Evolutionary conservation across 1,284 basidiomycete species (phyloP).

Genomic region (Mrakiaceae sp.): DNA sequence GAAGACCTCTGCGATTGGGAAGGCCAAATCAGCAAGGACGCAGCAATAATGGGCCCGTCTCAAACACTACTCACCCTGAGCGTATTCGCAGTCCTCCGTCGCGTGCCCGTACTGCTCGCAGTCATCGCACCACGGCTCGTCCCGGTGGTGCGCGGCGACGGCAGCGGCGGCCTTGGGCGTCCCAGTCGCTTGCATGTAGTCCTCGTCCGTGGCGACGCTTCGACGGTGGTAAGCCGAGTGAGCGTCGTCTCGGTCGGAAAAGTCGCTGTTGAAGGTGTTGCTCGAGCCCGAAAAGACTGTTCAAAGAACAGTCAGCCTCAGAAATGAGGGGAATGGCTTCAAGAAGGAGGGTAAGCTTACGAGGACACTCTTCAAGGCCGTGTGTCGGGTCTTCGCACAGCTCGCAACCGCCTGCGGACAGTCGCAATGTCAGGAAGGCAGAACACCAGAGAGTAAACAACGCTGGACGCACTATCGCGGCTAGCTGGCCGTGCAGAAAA

Average conservation of each 20-base stretch:
- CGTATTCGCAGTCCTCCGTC: constrained; percentile 14
- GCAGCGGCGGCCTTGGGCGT: too few species aligned
- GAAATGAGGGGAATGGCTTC: neutral
- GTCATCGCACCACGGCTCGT: constrained; percentile 12
- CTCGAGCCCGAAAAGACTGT: constrained; percentile 5
- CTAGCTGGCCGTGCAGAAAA: constrained; percentile 7
- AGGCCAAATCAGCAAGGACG: neutral
- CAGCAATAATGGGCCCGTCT: neutral
- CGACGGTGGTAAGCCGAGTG: neutral
- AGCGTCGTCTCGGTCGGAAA: neutral
- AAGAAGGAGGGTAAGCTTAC: neutral
- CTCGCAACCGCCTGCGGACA: constrained; percentile 48
- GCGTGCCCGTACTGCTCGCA: constrained; percentile 16
- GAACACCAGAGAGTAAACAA: constrained; percentile 20
- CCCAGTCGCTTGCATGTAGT: too few species aligned
- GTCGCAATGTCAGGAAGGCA: too few species aligned
- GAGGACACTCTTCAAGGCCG: constrained; percentile 65
- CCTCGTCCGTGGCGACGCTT: neutral
- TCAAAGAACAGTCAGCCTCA: neutral
- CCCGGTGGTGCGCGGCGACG: too few species aligned
- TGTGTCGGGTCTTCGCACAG: constrained; percentile 71
- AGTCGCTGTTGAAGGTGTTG: neutral
- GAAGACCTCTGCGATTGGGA: neutral
- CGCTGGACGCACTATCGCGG: constrained; percentile 10
- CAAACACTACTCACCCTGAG: constrained; percentile 3